These are phyloP conservation scores for Orbilia ellipsospora DNA, from an alignment of 2,329 filamentous ascomycete genomes.

Conservation along the genomic window DNA sequence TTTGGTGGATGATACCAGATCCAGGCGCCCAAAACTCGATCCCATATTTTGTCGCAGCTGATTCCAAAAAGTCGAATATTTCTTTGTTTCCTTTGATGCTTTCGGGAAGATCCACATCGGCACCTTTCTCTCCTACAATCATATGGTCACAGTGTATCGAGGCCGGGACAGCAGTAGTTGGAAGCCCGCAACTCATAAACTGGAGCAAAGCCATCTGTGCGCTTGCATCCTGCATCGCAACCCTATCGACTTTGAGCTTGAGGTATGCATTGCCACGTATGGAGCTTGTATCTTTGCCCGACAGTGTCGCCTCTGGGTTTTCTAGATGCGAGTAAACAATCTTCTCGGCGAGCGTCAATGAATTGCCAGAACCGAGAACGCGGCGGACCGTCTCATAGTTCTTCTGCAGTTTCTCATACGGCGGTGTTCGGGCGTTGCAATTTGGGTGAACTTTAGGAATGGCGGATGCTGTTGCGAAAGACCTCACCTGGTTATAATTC, in stretches of 20 bases:
- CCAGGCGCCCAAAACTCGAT: constrained; percentile 97
- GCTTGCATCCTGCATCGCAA: constrained; percentile 98
- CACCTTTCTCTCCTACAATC: constrained; percentile 94
- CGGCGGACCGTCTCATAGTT: constrained; percentile 79
- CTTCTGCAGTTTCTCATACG: constrained; percentile 82
- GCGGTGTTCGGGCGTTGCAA: constrained; percentile 72
- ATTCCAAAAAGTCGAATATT: constrained; percentile 97
- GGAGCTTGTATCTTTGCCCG: constrained; percentile 83
- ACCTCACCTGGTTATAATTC: constrained; percentile 23
- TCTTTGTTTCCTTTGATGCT: constrained; percentile 94
- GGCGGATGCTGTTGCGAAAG: constrained; percentile 36
- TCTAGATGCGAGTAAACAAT: constrained; percentile 96
- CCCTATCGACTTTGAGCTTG: constrained; percentile 95
- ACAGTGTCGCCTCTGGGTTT: constrained; percentile 83
- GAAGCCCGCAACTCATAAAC: constrained; percentile 96
- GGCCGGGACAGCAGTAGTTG: constrained; percentile 88
- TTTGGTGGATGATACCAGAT: constrained; percentile 96
- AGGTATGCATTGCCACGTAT: constrained; percentile 90
- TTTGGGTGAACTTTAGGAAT: constrained; percentile 60
- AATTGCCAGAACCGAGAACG: constrained; percentile 73
- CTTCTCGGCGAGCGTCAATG: constrained; percentile 93
- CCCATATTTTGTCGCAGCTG: constrained; percentile 87
- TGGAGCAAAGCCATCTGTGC: constrained; percentile 98
- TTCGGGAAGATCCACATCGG: constrained; percentile 82
- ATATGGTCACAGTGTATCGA: constrained; percentile 99